Evolutionary conservation across 2,329 filamentous ascomycete genomes (phyloP).

Genomic region (Ascochyta fabae): DNA sequence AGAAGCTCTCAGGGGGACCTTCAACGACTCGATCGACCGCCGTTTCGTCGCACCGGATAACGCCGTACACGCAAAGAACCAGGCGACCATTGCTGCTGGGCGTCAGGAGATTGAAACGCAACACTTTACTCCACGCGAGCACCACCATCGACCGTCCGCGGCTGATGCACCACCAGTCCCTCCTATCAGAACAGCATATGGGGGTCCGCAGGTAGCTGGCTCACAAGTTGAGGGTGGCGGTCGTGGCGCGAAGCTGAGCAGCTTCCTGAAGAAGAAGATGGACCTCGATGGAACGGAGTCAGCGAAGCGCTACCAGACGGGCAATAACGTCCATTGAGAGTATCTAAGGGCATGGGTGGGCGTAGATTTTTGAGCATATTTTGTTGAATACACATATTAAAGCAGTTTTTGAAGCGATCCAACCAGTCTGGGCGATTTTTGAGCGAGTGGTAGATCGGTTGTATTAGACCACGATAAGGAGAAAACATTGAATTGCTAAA

Average conservation of each 20-base stretch:
- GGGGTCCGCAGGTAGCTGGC: slow-evolving; percentile 31
- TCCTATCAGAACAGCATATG: slow-evolving; percentile 22
- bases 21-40: slow-evolving; percentile 43
- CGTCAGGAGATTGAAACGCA: slow-evolving; percentile 41
- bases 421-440: neutral
- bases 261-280: slow-evolving; percentile 45
- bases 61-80: slow-evolving; percentile 41
- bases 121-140: slow-evolving; percentile 16
- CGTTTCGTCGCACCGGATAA: slow-evolving; percentile 33
- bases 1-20: slow-evolving; percentile 45
- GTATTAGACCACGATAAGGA: neutral
- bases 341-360: neutral
- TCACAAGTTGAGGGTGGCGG: slow-evolving; percentile 32
- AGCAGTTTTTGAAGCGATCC: neutral
- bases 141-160: slow-evolving; percentile 16
- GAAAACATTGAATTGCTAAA: neutral
- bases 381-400: neutral
- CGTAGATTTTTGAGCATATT: neutral
- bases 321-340: neutral
- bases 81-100: slow-evolving; percentile 41
- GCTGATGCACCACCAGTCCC: slow-evolving; percentile 20
- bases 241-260: slow-evolving; percentile 34
- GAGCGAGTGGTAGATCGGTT: neutral
- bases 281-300: slow-evolving; percentile 18
- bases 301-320: neutral